Evolutionary conservation across 1,284 basidiomycete species (phyloP).

Genomic region (Fistulina hepatica): DNA sequence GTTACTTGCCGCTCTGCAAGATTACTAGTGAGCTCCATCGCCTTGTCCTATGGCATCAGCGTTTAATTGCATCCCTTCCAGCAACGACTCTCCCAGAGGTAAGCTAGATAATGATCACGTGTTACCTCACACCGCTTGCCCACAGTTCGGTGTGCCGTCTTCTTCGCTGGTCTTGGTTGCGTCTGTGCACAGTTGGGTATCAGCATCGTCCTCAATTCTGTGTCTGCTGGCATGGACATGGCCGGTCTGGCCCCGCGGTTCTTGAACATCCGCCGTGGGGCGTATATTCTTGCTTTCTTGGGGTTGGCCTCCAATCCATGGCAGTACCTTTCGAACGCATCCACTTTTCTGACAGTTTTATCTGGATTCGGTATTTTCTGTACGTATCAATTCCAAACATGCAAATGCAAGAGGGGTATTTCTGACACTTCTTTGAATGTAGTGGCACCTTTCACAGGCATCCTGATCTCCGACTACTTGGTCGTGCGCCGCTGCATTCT

Average conservation of each 20-base stretch:
- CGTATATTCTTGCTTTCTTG: constrained; percentile 11
- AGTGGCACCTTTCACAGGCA: constrained; percentile 14
- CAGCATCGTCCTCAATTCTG: constrained; percentile 16
- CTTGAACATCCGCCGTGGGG: constrained; percentile 15
- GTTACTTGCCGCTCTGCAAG: constrained; percentile 14
- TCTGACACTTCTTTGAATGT: constrained; percentile 1
- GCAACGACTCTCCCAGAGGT: constrained; percentile 7
- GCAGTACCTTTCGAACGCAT: constrained; percentile 15
- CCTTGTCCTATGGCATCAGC: too few relatives aligned
- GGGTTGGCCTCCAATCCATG: constrained; percentile 14
- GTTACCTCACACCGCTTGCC: too few relatives aligned
- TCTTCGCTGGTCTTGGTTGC: constrained; percentile 17
- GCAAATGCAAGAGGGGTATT: too few relatives aligned
- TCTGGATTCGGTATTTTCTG: constrained; percentile 15
- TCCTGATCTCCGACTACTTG: constrained; percentile 16
- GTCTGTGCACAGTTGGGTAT: constrained; percentile 16
- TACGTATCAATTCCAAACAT: too few relatives aligned
- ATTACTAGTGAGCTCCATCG: constrained; percentile 17
- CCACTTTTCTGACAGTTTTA: constrained; percentile 15
- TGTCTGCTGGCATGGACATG: constrained; percentile 16
- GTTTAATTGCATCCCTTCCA: too few relatives aligned
- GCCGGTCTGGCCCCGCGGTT: constrained; percentile 11
- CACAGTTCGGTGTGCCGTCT: constrained; percentile 6
- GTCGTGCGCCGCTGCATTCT: constrained; percentile 12
- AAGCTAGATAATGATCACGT: too few relatives aligned